Base-by-base conservation (phyloP, 768 basidiomycete species). In the Naganishia vaughanmartiniae region DNA sequence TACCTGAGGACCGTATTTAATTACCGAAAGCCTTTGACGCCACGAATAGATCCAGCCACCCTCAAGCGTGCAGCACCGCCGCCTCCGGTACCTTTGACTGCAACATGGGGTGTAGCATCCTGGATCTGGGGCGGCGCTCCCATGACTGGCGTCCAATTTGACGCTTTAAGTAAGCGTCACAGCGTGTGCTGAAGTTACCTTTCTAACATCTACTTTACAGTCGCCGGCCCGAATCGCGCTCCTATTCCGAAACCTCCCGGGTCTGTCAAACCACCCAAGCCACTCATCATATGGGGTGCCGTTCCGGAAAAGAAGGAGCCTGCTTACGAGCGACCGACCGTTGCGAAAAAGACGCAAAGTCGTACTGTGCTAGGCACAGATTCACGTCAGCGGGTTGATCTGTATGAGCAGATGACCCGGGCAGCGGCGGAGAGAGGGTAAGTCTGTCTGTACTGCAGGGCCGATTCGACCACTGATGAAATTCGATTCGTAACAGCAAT, bases 51-150 rank as follows among this genome's bases (percentile, higher is more conserved):
- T 54, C 54, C 70, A 15, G 54, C 70, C 0, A 70, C 70, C 0
- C 21, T 75, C 48, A 78, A 76, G 48, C 72, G 68, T 19, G 67
- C 76, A 6, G 60, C 81, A 6, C 79, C 79, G 17, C 54, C 77
- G 26, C 80, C 80, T 34, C 81, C 81, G n/a, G 67, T 74, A 15
- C 79, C 81, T 3, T 45, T 79, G 28, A 70, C 70, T 11, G 76
- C 77, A 14, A 73, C 70, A 24, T 73, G 70, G n/a, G 70, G 76
- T 2, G 73, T 79, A 2, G 76, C 76, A 14, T 73, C 75, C 1
- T 82, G 81, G 81, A 76, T 82, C n/a, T 81, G 80, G 81, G 81
- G 80, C 33, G 80, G 78, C 26, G 80, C 77, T 28, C 78, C 80
- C 4, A 69, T 82, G 69, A 81, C 79, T 1, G 81, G 81, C 3